Evolutionary conservation across 192 early-diverging fungal species (phyloP).

Genomic region (Coemansia javaensis): DNA sequence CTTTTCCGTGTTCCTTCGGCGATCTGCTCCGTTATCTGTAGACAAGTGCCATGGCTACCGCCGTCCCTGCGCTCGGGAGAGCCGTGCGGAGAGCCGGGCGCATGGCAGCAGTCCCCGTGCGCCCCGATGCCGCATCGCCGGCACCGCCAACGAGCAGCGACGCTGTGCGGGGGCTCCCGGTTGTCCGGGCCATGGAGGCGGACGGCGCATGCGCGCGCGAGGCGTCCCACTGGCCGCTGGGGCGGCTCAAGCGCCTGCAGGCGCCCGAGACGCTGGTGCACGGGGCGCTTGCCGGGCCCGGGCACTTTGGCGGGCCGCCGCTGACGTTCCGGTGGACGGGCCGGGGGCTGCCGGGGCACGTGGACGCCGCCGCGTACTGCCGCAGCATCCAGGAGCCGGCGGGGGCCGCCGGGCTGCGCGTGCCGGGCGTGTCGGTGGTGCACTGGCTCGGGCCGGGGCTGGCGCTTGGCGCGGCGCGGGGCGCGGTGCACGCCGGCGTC

Average conservation of each 20-base stretch:
- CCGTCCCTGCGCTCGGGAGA: too few relatives aligned
- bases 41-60: too few relatives aligned
- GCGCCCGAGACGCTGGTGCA: slow-evolving; percentile 21
- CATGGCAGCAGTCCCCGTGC: too few relatives aligned
- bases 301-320: slow-evolving; percentile 13
- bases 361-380: slow-evolving; percentile 2
- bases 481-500: slow-evolving; percentile 19
- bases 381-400: slow-evolving; percentile 6
- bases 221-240: slow-evolving; percentile 31
- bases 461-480: slow-evolving; percentile 1
- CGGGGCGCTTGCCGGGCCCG: slow-evolving; percentile 13
- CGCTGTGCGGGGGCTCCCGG: too few relatives aligned
- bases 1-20: too few relatives aligned
- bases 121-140: too few relatives aligned
- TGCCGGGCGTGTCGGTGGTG: slow-evolving; percentile 29
- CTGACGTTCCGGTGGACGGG: slow-evolving; percentile 25
- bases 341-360: slow-evolving; percentile 9
- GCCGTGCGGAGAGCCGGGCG: too few relatives aligned
- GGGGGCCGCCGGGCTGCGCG: not conserved
- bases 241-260: slow-evolving; percentile 9
- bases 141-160: too few relatives aligned
- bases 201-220: slow-evolving; percentile 12
- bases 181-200: slow-evolving; percentile 6
- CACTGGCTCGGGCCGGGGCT: slow-evolving; percentile 27
- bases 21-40: too few relatives aligned